phyloP scores from a whole-genome alignment of 2,329 filamentous ascomycete species.

The Aspergillus sp. region DNA sequence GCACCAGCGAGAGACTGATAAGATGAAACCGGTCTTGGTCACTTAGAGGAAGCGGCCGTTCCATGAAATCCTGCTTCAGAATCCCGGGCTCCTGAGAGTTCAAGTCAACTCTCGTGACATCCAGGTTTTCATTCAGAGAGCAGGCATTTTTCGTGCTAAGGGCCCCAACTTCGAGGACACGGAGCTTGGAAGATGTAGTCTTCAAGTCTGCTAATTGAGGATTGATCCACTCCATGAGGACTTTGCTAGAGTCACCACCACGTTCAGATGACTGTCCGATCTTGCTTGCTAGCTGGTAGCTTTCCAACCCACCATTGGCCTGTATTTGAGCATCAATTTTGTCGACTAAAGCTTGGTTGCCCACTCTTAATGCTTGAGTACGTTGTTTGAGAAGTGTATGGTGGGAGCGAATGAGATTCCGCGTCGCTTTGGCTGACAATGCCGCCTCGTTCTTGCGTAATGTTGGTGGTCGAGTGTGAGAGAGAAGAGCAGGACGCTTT shows the following conservation, averaged over 20 bases:
- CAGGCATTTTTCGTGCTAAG: conserved; percentile 84
- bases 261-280: conserved; percentile 64
- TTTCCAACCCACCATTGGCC: conserved; percentile 61
- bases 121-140: conserved; percentile 71
- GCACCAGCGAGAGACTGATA: conserved; percentile 86
- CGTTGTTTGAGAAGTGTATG: conserved; percentile 64
- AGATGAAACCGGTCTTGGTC: conserved; percentile 77
- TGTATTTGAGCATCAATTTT: conserved; percentile 56
- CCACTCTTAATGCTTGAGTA: conserved; percentile 54
- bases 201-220: conserved; percentile 33
- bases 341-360: conserved; percentile 46
- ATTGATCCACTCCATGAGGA: conserved; percentile 63
- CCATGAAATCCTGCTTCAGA: conserved; percentile 90
- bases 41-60: conserved; percentile 69
- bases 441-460: conserved; percentile 39
- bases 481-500: conserved; percentile 46
- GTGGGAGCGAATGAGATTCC: conserved; percentile 63
- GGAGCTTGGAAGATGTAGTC: conserved; percentile 47
- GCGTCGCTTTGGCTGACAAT: conserved; percentile 62
- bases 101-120: conserved; percentile 84
- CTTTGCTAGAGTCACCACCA: conserved; percentile 66
- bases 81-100: conserved; percentile 82
- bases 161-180: conserved; percentile 86
- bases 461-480: conserved; percentile 52
- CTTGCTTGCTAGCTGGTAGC: conserved; percentile 66